Percentiles rank a stretch among this genome's conserved stretches.
Conservation (phyloP, 768 basidiomycete species). For the Rickenella mellea region DNA sequence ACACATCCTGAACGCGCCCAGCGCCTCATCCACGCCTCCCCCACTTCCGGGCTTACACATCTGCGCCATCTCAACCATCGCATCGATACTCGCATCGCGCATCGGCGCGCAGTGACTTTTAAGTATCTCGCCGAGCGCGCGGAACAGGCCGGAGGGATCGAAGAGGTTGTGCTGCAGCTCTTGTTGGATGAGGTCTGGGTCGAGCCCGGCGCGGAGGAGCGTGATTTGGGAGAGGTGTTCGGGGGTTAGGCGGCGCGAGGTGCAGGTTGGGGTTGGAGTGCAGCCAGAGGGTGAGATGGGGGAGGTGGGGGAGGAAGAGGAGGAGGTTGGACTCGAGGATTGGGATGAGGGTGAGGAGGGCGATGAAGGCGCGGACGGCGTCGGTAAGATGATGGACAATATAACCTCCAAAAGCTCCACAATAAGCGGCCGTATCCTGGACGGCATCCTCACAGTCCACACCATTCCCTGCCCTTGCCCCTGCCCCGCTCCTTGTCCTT, state of each 20-base stretch:
- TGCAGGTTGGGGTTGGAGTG: constrained; percentile 51
- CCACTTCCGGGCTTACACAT: constrained; percentile 43
- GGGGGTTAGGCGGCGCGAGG: constrained; percentile 45
- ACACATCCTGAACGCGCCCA: constrained; percentile 70
- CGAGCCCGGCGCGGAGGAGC: constrained; percentile 66
- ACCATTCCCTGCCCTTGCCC: constrained; percentile 20
- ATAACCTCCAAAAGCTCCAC: constrained; percentile 75
- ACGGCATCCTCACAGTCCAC: constrained; percentile 59
- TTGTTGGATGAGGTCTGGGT: constrained; percentile 74
- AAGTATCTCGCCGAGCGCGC: constrained; percentile 68
- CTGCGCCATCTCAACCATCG: constrained; percentile 67
- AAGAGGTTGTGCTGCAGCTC: constrained; percentile 71
- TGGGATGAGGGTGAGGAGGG: no score
- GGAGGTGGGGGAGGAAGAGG: constrained; percentile 6
- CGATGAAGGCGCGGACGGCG: no score
- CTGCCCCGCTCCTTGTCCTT: constrained; percentile 2
- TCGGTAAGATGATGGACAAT: constrained; percentile 75
- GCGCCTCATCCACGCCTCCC: constrained; percentile 52
- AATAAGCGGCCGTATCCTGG: constrained; percentile 61
- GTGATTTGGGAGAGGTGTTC: constrained; percentile 53
- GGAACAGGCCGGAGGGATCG: constrained; percentile 71
- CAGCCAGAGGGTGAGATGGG: constrained; percentile 26
- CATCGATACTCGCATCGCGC: constrained; percentile 76
- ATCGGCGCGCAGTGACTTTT: constrained; percentile 92
- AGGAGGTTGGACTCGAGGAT: constrained; percentile 7